Conservation (phyloP, 805 yeast species). For the Wickerhamomyces subpelliculosus region DNA sequence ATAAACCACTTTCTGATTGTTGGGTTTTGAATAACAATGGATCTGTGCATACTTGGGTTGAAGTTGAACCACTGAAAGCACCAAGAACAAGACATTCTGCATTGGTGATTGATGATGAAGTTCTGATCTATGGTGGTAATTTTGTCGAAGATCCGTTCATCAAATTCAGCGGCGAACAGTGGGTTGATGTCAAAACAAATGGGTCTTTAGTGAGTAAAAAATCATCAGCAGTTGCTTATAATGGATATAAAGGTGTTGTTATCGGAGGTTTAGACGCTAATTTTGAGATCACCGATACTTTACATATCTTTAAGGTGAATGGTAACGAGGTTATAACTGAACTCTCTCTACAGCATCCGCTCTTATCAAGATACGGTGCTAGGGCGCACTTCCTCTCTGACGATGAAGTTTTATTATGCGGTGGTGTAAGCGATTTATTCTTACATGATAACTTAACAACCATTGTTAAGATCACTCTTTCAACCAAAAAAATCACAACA, state of each 20-base stretch:
- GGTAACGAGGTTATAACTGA: conserved; percentile 15
- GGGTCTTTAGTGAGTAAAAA: conserved; percentile 17
- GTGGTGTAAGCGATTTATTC: conserved; percentile 45
- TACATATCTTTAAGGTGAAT: conserved; percentile 29
- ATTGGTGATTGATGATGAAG: conserved; percentile 21
- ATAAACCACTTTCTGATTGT: conserved; percentile 33
- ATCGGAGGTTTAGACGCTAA: conserved; percentile 39
- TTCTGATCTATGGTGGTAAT: conserved; percentile 49
- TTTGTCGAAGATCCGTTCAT: conserved; percentile 17
- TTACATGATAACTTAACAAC: conserved; percentile 28
- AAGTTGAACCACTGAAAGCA: conserved; percentile 30
- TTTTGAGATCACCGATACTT: conserved; percentile 18
- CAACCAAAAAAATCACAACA: conserved; percentile 9
- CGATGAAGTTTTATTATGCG: conserved; percentile 38
- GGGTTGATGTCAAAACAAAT: conserved; percentile 1
- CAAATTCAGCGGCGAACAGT: conserved; percentile 6
- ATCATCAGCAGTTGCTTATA: conserved; percentile 32
- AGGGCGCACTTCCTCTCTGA: conserved; percentile 25
- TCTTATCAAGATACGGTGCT: conserved; percentile 45
- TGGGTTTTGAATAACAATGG: conserved; percentile 28
- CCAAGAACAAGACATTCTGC: conserved; percentile 48
- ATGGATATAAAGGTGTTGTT: conserved; percentile 30
- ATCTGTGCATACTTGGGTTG: conserved; percentile 32
- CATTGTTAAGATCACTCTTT: conserved; percentile 29
- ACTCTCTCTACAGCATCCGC: conserved; percentile 17